Percentiles rank a stretch among this genome's conserved stretches.
These are phyloP conservation scores for Solanum infundibuliforme DNA, from an alignment of 257 asterid species.

Conservation along the genomic window DNA sequence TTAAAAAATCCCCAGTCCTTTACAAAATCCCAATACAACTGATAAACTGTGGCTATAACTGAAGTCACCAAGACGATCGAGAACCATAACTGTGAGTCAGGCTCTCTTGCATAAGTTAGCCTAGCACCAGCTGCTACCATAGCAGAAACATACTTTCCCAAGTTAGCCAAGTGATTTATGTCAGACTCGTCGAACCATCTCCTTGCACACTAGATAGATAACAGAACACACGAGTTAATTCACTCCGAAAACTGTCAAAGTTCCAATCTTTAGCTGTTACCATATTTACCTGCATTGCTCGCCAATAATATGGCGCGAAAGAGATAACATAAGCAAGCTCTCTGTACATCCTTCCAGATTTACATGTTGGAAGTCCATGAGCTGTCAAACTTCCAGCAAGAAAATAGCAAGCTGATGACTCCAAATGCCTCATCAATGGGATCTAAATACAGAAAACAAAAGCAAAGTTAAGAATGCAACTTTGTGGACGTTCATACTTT, in stretches of 20 bases:
- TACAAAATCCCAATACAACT: constrained; percentile 89
- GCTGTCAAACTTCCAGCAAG: constrained; percentile 66
- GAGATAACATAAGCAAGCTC: constrained; percentile 90
- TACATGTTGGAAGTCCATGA: constrained; percentile 55
- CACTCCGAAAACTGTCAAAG: not conserved
- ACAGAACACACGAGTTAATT: not conserved
- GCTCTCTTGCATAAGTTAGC: constrained; percentile 56
- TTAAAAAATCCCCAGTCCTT: constrained; percentile 90
- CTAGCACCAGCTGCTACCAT: constrained; percentile 99
- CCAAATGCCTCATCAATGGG: constrained; percentile 81
- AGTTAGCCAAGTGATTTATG: constrained; percentile 58
- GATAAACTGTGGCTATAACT: constrained; percentile 65
- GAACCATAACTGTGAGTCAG: constrained; percentile 40
- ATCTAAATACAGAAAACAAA: constrained; percentile 26
- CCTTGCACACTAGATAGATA: constrained; percentile 53
- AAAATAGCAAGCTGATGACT: constrained; percentile 81
- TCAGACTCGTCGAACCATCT: constrained; percentile 80
- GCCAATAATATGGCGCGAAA: constrained; percentile 92
- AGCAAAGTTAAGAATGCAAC: not conserved
- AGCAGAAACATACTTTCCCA: constrained; percentile 93
- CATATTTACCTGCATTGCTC: constrained; percentile 81
- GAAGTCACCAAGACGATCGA: constrained; percentile 63
- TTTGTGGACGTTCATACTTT: not conserved
- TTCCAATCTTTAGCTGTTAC: not conserved
- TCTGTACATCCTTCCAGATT: constrained; percentile 57